Evolutionary conservation across 108 stramenopile species (phyloP), one percentile per base, ranked within the genome.

Genomic region (Fragilaria radians): DNA sequence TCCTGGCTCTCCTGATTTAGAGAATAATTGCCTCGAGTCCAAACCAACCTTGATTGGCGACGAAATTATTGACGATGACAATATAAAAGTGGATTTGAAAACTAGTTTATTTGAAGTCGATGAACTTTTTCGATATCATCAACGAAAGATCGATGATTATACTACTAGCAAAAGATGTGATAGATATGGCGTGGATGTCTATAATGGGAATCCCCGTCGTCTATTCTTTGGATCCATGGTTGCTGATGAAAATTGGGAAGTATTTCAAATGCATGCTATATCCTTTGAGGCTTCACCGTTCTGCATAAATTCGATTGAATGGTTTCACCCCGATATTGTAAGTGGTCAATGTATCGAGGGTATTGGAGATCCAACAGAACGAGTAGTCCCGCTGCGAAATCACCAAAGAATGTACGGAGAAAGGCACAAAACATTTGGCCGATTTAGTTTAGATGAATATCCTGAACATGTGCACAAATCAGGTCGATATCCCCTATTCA

Each of bases 261-360:
- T 68, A 7, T 17, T 85, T 14, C 48, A 48, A 23, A 63, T 71
- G 0, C 49, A 51, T 2, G 66, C 72, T 0, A 32, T 71, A 14
- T 63, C 65, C 2, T 74, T 77, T 52, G 82, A 83, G 42, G 53
- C 65, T 2, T 59, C 55, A 24, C 82, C 82, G 17, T 46, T 67
- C 17, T 83, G 82, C 29, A 24, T 78, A 19, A 56, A 63, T 14
- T 14, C 54, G 1, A 42, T 11, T 11, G 21, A 45, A 33, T 80
- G 73, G 67, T 67, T 27, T 25, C 78, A 83, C 57, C 82, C 82
- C 3, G 82, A 82, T 61, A 67, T 73, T 5, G 34, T 79, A 21
- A 48, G 74, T 25, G 82, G 82, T 11, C 70, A 67, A 31, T 83
- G 82, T 48, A 46, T 83, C 1, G 52, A 52, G 1, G 52, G 52